A percentile compares a stretch with the other conserved stretches of the same genome.
Evolutionary conservation across 257 asterid genomes (phyloP).

Genomic region (Nicotiana tomentosiformis): DNA sequence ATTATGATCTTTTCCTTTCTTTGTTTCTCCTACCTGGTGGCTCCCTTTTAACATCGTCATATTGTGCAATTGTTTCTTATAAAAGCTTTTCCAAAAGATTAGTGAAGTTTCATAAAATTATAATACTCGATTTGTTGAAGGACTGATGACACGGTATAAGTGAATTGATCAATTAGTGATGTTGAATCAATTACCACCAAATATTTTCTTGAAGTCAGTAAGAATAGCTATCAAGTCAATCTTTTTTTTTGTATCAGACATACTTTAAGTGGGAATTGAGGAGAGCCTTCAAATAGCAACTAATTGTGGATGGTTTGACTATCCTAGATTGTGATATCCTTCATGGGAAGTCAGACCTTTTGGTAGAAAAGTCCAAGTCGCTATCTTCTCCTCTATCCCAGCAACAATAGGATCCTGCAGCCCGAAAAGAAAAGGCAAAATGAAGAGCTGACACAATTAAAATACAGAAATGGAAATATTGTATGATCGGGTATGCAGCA

Average conservation of each 20-base stretch:
- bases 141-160: not conserved
- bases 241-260: not conserved
- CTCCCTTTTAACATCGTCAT: not conserved
- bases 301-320: not conserved
- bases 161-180: not conserved
- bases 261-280: not conserved
- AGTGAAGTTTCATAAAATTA: not conserved
- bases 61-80: not conserved
- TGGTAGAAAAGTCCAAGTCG: conserved; percentile 92
- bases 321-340: not conserved
- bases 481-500: not conserved
- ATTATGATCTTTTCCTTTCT: not conserved
- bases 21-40: not conserved
- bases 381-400: conserved; percentile 95
- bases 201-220: not conserved
- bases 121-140: not conserved
- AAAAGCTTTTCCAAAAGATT: not conserved
- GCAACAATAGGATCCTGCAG: conserved; percentile 82
- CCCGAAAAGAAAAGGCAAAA: not conserved
- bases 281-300: not conserved
- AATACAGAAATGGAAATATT: not conserved
- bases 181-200: not conserved
- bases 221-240: not conserved
- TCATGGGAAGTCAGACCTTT: conserved; percentile 40
- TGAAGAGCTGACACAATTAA: not conserved